A percentile compares a stretch with the other conserved stretches of the same genome.
Conservation (phyloP, 2,329 filamentous ascomycete genomes). For the Aureobasidium sp. region DNA sequence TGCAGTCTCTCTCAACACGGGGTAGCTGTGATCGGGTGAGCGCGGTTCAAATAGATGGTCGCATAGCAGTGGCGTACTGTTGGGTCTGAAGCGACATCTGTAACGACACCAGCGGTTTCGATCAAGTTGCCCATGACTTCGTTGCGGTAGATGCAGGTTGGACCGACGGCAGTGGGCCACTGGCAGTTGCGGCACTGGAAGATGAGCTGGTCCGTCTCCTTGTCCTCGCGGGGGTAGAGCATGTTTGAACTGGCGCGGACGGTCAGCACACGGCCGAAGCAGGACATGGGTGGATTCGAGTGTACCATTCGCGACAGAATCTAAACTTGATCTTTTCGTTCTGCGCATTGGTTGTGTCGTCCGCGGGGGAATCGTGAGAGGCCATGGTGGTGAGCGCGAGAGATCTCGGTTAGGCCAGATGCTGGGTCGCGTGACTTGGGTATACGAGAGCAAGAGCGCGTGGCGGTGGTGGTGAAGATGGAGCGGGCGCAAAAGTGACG, state of each 20-base stretch:
- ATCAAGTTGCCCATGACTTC: constrained; percentile 83
- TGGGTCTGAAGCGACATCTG: constrained; percentile 94
- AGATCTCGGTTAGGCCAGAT: neutral
- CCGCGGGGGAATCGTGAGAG: constrained; percentile 24
- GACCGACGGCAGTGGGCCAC: constrained; percentile 77
- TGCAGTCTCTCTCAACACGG: constrained; percentile 76
- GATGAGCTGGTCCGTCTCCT: constrained; percentile 71
- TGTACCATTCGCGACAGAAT: constrained; percentile 92
- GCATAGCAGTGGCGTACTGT: constrained; percentile 61
- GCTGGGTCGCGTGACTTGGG: neutral
- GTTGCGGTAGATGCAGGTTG: constrained; percentile 92
- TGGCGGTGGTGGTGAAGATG: neutral
- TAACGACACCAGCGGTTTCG: constrained; percentile 93
- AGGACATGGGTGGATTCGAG: neutral
- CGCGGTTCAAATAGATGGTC: constrained; percentile 29
- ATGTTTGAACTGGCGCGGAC: constrained; percentile 66
- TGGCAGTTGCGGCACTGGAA: constrained; percentile 95
- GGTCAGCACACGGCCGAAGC: neutral
- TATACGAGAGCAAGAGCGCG: neutral
- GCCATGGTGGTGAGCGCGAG: constrained; percentile 18
- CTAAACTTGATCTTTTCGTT: constrained; percentile 81
- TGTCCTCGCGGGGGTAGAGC: constrained; percentile 94
- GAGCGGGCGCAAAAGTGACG: neutral
- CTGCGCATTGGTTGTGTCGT: constrained; percentile 29
- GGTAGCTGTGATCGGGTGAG: constrained; percentile 57